These are phyloP conservation scores for Cornus florida DNA, from an alignment of 148 eudicot genomes.

Conservation along the genomic window DNA sequence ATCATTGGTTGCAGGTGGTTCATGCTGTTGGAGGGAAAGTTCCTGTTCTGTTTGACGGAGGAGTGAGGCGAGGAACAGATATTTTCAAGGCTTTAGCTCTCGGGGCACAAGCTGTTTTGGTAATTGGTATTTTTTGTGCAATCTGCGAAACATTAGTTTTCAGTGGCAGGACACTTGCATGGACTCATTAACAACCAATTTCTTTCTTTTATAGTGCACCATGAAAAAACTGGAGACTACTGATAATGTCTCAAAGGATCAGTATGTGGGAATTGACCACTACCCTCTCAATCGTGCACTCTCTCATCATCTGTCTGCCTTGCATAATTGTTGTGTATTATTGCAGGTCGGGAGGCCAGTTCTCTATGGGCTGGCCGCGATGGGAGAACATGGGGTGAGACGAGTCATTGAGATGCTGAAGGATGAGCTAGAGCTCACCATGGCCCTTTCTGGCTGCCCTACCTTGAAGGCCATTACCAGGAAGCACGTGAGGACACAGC, in stretches of 20 bases:
- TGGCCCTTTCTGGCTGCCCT: constrained; percentile 79
- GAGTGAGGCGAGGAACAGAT: constrained; percentile 41
- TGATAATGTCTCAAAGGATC: not conserved
- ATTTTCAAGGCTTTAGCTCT: constrained; percentile 45
- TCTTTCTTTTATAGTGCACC: not conserved
- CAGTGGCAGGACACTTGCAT: not conserved
- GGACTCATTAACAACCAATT: not conserved
- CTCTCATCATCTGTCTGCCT: too few species aligned
- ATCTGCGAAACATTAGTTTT: not conserved
- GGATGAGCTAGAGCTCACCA: constrained; percentile 71
- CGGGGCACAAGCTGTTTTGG: constrained; percentile 62
- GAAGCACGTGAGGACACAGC: constrained; percentile 44
- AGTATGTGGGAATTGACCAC: too few species aligned
- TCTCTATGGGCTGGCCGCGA: constrained; percentile 68
- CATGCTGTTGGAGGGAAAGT: constrained; percentile 33
- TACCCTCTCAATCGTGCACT: too few species aligned
- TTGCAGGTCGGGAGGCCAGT: constrained; percentile 76
- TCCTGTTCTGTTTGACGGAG: constrained; percentile 39
- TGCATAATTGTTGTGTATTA: not conserved
- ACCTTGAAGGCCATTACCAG: constrained; percentile 63
- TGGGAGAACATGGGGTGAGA: constrained; percentile 65
- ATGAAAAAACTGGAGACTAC: not conserved
- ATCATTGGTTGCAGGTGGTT: constrained; percentile 23
- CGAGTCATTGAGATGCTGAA: constrained; percentile 64
- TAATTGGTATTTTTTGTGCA: constrained; percentile 18